phyloP scores from a whole-genome alignment of 2,329 filamentous ascomycete genomes.

The Hymenoscyphus albidus region DNA sequence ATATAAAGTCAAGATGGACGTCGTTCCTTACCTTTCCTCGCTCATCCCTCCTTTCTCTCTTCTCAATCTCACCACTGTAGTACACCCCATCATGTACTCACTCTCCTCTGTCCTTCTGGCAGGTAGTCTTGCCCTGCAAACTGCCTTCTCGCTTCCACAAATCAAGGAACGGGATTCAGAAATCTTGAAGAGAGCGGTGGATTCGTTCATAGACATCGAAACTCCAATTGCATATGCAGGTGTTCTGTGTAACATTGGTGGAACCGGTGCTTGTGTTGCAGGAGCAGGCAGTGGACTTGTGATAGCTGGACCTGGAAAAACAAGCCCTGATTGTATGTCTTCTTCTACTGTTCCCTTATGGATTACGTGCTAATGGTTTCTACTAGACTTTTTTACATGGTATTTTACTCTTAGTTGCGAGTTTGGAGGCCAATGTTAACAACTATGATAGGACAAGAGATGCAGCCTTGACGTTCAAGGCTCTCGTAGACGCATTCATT shows the following conservation, averaged over 20 bases:
- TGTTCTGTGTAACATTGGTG: constrained; percentile 58
- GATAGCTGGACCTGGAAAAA: constrained; percentile 53
- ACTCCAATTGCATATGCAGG: constrained; percentile 48
- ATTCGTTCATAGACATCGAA: constrained; percentile 51
- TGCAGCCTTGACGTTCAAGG: constrained; percentile 66
- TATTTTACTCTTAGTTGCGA: not conserved
- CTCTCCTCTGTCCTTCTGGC: constrained; percentile 48
- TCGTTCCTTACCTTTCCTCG: constrained; percentile 22
- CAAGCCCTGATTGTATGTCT: constrained; percentile 51
- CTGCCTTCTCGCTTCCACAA: constrained; percentile 45
- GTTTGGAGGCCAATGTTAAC: not conserved
- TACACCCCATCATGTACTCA: constrained; percentile 46
- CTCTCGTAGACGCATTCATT: constrained; percentile 61
- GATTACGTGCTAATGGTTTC: not conserved
- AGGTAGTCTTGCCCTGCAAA: constrained; percentile 49
- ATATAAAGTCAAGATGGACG: constrained; percentile 30
- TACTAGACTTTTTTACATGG: constrained; percentile 69
- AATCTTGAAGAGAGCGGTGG: constrained; percentile 46
- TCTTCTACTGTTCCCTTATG: not conserved
- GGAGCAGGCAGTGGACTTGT: constrained; percentile 50
- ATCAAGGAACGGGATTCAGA: constrained; percentile 35
- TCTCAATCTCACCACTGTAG: constrained; percentile 22
- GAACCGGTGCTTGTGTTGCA: constrained; percentile 46
- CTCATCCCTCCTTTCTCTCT: constrained; percentile 20
- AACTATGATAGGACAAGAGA: constrained; percentile 56